Evolutionary conservation across 345 rosid genomes (phyloP), one percentile per base, ranked within the genome.

Genomic region (Psidium guajava): DNA sequence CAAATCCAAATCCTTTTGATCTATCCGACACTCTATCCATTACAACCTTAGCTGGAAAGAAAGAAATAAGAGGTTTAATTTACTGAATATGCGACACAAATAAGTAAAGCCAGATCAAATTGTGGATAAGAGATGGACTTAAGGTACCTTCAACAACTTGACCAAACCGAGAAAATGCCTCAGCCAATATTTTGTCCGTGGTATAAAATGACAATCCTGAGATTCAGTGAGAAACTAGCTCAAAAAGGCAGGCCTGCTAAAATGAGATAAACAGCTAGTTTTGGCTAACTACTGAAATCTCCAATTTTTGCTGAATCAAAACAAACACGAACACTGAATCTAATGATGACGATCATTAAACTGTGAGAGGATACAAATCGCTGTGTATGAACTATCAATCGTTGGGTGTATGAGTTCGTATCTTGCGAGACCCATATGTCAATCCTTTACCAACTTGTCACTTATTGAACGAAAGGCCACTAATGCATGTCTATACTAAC

Each of bases 1-100:
- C 97, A 85, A 97, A 95, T 5, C 97, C 97, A 54, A 97, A 95
- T 47, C 97, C 99, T 90, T 95, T 95, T 5, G 96, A 90, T 91
- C 87, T 93, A 18, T 94, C 92, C 1, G 95, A 87, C 74, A 91
- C 91, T 91, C 94, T 92, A 86, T 97, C 98, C 88, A 74, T 86
- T 0, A 95, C 84, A 84, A 97, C 85, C 87, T 91, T 92, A 15
- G 98, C 98, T 95, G 93, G 55, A 11, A 56, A 55, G 85, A 64
- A 69, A 49, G 55, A 75, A 40, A 57, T 69, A 82, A 57, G 27
- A 82, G 57, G 1, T 56, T 36, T 24, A 10, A 82, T 42, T 15
- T 52, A 44, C 57, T 22, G 36, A 24, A 24, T 47, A 42, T 28
- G 8, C 11, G 44, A 36, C 12, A 54, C 6, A 25, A 22, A 56